A percentile compares a stretch with the other conserved stretches of the same genome.
These are phyloP conservation scores for Macrolepiota albuminosa DNA, from an alignment of 768 basidiomycete species.

Conservation along the genomic window DNA sequence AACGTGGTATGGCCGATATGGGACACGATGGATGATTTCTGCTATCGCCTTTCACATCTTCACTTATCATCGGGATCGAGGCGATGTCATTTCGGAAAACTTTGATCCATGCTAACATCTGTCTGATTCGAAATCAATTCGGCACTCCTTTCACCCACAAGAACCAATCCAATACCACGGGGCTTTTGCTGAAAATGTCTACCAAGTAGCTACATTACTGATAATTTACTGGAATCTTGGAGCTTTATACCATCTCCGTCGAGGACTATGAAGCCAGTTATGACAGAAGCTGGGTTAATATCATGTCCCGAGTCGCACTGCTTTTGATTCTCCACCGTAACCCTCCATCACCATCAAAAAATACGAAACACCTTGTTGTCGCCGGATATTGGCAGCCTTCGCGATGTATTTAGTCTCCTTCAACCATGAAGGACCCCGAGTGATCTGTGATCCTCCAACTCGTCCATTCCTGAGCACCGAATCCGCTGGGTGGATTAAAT, in stretches of 20 bases:
- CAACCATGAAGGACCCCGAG: conserved; percentile 8
- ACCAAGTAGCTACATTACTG: neutral
- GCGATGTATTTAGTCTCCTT: neutral
- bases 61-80: neutral
- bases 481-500: conserved; percentile 19
- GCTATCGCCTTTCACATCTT: neutral
- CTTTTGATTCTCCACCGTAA: neutral
- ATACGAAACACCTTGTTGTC: neutral
- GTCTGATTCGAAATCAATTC: neutral
- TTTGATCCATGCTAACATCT: neutral
- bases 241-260: neutral
- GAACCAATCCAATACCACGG: neutral
- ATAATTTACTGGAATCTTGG: neutral
- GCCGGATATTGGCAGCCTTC: neutral
- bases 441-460: conserved; percentile 17
- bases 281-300: neutral
- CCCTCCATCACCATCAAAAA: conserved; percentile 8
- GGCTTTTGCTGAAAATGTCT: too few relatives aligned
- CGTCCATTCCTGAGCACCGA: neutral
- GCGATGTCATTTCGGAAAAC: neutral
- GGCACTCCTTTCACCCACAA: neutral
- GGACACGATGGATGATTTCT: neutral
- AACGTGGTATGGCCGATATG: neutral
- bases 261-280: neutral
- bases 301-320: neutral